Evolutionary conservation across 2,329 filamentous ascomycete species (phyloP).

Genomic region (Colletotrichum spaethianum): DNA sequence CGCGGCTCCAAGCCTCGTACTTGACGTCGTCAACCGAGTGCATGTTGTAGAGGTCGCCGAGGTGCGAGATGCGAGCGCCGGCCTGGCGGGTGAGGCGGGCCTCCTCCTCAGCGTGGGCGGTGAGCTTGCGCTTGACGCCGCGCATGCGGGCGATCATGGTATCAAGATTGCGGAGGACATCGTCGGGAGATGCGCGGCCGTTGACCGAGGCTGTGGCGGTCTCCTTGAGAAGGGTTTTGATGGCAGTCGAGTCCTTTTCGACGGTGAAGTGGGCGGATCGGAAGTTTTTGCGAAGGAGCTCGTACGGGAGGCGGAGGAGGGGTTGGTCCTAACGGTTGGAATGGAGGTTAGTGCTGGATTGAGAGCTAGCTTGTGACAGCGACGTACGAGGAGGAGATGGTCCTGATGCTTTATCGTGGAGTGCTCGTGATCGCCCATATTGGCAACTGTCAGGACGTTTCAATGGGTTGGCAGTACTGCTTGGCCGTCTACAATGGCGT

Average conservation of each 20-base stretch:
- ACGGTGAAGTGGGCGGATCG: slow-evolving; percentile 85
- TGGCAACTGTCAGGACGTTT: slow-evolving; percentile 38
- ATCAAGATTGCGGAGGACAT: slow-evolving; percentile 86
- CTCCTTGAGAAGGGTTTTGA: slow-evolving; percentile 74
- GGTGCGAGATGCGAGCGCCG: slow-evolving; percentile 82
- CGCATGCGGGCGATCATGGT: slow-evolving; percentile 88
- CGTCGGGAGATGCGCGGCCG: slow-evolving; percentile 72
- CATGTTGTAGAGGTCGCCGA: slow-evolving; percentile 85
- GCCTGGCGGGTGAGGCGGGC: slow-evolving; percentile 81
- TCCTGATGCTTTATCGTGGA: slow-evolving; percentile 81
- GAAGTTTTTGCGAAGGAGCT: slow-evolving; percentile 94
- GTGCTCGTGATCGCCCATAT: slow-evolving; percentile 73
- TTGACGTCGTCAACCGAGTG: slow-evolving; percentile 89
- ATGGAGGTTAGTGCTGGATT: slow-evolving; percentile 21
- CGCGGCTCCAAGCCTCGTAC: slow-evolving; percentile 91
- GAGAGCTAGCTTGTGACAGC: slow-evolving; percentile 12
- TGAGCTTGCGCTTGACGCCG: slow-evolving; percentile 89
- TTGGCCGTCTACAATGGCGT: neutral
- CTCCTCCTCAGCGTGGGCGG: slow-evolving; percentile 84
- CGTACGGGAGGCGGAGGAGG: slow-evolving; percentile 91
- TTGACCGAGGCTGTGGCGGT: slow-evolving; percentile 77
- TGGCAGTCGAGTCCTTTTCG: slow-evolving; percentile 77
- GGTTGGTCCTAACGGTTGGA: slow-evolving; percentile 81
- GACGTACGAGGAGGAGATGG: slow-evolving; percentile 79
- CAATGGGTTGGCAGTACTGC: neutral